Percentiles rank a stretch among this genome's conserved stretches.
Conservation (phyloP, 2,329 filamentous ascomycete genomes). For the Alternaria dauci region DNA sequence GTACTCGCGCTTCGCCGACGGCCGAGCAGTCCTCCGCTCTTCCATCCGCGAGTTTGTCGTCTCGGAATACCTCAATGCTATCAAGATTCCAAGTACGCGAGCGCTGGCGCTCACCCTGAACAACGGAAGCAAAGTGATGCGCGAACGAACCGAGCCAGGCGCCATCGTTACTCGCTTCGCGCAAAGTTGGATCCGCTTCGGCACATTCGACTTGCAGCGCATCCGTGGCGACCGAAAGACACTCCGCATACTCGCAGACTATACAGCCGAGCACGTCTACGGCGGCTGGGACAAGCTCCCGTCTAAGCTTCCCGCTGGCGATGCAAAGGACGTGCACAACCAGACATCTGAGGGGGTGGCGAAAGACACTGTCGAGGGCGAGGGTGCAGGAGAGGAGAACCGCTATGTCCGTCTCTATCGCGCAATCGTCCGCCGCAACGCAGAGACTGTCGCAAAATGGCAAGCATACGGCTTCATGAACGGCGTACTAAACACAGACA, state of each 20-base stretch:
- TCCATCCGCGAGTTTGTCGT: conserved; percentile 95
- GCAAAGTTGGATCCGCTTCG: conserved; percentile 88
- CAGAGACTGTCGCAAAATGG: conserved; percentile 88
- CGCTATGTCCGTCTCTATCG: conserved; percentile 87
- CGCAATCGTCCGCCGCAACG: conserved; percentile 85
- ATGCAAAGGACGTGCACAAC: conserved; percentile 60
- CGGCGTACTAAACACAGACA: conserved; percentile 96
- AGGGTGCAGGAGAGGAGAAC: conserved; percentile 76
- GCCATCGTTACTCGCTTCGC: conserved; percentile 94
- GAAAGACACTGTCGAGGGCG: conserved; percentile 70
- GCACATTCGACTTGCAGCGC: conserved; percentile 94
- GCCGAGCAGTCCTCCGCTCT: conserved; percentile 89
- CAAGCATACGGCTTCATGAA: conserved; percentile 99
- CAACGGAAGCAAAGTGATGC: conserved; percentile 64
- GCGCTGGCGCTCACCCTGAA: conserved; percentile 86
- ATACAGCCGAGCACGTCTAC: conserved; percentile 87
- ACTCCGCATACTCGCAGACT: conserved; percentile 78
- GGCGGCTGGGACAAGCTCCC: conserved; percentile 87
- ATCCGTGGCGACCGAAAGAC: conserved; percentile 79
- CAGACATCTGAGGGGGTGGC: conserved; percentile 59
- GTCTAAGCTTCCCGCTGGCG: conserved; percentile 57
- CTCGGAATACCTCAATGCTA: conserved; percentile 85
- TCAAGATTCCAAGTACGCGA: conserved; percentile 85
- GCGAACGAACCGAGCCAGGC: conserved; percentile 86
- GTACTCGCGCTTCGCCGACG: conserved; percentile 95